Evolutionary conservation across 495 filamentous ascomycete species (phyloP), one percentile per base, ranked within the genome.

Genomic region (Penicillium egyptiacum): DNA sequence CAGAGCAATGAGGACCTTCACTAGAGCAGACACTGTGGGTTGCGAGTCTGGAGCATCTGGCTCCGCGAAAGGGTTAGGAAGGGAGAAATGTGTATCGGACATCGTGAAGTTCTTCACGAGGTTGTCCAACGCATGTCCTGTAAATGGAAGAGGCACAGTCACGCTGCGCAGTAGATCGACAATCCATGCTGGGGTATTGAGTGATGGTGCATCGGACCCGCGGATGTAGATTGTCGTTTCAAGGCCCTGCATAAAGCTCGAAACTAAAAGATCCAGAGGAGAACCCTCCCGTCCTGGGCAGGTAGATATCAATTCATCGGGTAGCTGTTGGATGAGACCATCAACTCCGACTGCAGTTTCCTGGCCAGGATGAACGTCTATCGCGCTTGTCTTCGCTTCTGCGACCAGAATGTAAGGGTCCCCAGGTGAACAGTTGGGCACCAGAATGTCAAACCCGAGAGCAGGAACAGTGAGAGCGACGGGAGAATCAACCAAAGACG

Each of bases 81-180:
- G 74, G 28, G 78, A 83, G 69, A 98, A 94, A 62, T 91, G 83
- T 9, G 93, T 90, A 68, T 96, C 82, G 2, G 84, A 81, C 62
- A 96, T 76, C 31, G 88, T 87, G 69, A 98, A 96, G 53, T 91
- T 92, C 55, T 85, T 86, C 67, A 98, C 86, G 19, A 96, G 66
- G 59, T 89, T 84, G 50, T 89, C 91, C 61, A 97, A 82, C 3
- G 83, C 83, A 53, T 86, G 83, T 17, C 91, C 92, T 0, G 90
- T 88, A 47, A 97, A 89, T 8, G 89, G 85, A 37, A 96, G 75
- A 3, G 92, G 93, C 8, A 98, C 79, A 5, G 88, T 91, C 61
- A 97, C 81, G 64, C 86, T 91, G 46, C 83, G 85, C 19, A 97
- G 76, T 19, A 98, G 77, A 50, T 92, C 85, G 0, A 81, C 80